Evolutionary conservation across 2,329 filamentous ascomycete species (phyloP).

Genomic region (Fusarium temperatum): DNA sequence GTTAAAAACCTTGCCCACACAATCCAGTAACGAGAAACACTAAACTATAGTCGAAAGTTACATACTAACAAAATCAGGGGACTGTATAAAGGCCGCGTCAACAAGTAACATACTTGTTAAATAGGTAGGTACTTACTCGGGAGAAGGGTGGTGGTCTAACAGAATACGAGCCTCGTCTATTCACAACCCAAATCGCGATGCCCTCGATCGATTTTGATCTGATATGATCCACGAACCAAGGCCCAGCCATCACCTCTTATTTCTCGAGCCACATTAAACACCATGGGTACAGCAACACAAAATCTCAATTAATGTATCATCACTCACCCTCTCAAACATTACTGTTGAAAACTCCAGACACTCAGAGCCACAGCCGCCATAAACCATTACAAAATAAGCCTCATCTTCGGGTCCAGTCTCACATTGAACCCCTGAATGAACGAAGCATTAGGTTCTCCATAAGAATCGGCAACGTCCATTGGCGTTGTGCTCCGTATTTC

Average conservation of each 20-base stretch:
- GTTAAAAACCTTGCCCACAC: not conserved
- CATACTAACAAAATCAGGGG: not conserved
- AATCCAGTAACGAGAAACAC: not conserved
- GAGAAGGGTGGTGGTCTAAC: not conserved
- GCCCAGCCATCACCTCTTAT: not conserved
- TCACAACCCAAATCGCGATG: not conserved
- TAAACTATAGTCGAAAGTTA: not conserved
- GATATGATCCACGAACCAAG: not conserved
- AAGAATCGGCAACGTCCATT: constrained; percentile 17
- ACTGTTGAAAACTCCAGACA: constrained; percentile 1
- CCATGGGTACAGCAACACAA: not conserved
- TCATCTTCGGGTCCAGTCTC: constrained; percentile 10
- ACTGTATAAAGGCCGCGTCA: not conserved
- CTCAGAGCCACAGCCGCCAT: constrained; percentile 12
- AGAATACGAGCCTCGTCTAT: not conserved
- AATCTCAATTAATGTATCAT: not conserved
- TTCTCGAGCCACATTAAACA: not conserved
- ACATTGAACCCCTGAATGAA: constrained; percentile 20
- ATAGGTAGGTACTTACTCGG: no score
- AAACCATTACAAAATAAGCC: constrained; percentile 22
- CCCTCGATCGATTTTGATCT: not conserved
- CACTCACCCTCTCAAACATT: not conserved
- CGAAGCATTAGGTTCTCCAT: constrained; percentile 14
- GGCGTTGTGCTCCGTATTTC: constrained; percentile 11
- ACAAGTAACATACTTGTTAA: not conserved